Percentiles rank a stretch among this genome's conserved stretches.
Evolutionary conservation across 768 basidiomycete genomes (phyloP).

Genomic region (Suillus subluteus): DNA sequence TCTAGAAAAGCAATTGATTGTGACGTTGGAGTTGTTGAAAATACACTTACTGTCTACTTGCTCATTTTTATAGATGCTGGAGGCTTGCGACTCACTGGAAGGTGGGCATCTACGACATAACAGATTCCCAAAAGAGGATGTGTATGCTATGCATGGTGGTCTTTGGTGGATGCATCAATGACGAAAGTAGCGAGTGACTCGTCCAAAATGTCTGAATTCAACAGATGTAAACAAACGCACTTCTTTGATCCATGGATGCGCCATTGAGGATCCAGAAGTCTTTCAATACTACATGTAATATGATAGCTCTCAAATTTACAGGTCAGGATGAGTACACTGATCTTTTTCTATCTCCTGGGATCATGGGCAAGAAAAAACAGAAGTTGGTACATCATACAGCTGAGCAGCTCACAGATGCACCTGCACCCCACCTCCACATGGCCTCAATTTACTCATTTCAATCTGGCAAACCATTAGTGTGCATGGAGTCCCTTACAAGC

Average conservation of each 20-base stretch:
- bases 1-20: not conserved
- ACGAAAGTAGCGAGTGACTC: not conserved
- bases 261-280: no score
- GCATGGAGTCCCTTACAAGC: not conserved
- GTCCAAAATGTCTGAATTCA: conserved; percentile 3
- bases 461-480: not conserved
- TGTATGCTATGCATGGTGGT: no score
- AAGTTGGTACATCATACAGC: not conserved
- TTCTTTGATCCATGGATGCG: not conserved
- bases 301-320: not conserved
- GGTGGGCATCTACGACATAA: no score
- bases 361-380: conserved; percentile 1
- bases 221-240: not conserved
- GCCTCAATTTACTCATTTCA: not conserved
- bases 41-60: no score
- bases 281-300: no score
- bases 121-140: no score
- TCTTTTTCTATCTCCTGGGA: no score
- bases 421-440: not conserved
- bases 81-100: no score
- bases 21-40: not conserved
- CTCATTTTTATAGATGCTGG: no score
- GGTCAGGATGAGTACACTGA: not conserved
- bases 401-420: not conserved
- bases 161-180: no score